Conservation (phyloP, 1,284 basidiomycete species). For the Boletellus sp. region DNA sequence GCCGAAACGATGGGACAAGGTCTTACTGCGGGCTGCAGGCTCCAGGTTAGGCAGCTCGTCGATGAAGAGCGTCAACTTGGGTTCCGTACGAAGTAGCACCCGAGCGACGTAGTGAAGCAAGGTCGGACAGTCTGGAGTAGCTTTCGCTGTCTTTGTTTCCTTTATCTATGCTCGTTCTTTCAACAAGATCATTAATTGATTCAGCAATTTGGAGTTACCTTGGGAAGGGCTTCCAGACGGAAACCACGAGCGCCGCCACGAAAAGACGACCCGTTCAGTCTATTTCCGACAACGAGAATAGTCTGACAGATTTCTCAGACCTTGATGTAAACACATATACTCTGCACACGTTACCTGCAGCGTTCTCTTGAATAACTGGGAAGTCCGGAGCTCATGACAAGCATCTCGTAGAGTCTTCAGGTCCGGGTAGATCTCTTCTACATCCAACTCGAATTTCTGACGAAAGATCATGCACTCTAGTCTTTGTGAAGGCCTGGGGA, state of each 20-base stretch:
- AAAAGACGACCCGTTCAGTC: conserved; percentile 78
- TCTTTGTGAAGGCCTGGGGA: conserved; percentile 73
- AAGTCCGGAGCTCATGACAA: conserved; percentile 69
- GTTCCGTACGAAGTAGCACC: conserved; percentile 68
- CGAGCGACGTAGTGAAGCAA: conserved; percentile 83
- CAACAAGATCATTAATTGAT: not conserved
- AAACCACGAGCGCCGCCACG: conserved; percentile 84
- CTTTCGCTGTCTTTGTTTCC: conserved; percentile 78
- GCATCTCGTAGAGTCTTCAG: conserved; percentile 75
- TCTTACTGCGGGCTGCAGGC: conserved; percentile 73
- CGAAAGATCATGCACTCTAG: conserved; percentile 83
- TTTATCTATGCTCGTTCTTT: conserved; percentile 52
- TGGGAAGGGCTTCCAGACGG: conserved; percentile 74
- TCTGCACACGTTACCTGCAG: conserved; percentile 49
- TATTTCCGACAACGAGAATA: conserved; percentile 78
- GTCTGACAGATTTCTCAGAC: conserved; percentile 38
- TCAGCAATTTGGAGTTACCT: conserved; percentile 45
- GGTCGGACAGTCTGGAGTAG: conserved; percentile 71
- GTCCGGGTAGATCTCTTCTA: conserved; percentile 84
- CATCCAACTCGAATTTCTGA: conserved; percentile 74
- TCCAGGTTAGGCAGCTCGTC: conserved; percentile 82
- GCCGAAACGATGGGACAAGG: not conserved
- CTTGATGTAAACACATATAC: not conserved
- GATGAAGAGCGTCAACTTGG: conserved; percentile 67
- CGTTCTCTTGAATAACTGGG: conserved; percentile 65